Evolutionary conservation across 225 moss, liverwort and hornwort genomes (phyloP).

Genomic region (Pleurozium schreberi): DNA sequence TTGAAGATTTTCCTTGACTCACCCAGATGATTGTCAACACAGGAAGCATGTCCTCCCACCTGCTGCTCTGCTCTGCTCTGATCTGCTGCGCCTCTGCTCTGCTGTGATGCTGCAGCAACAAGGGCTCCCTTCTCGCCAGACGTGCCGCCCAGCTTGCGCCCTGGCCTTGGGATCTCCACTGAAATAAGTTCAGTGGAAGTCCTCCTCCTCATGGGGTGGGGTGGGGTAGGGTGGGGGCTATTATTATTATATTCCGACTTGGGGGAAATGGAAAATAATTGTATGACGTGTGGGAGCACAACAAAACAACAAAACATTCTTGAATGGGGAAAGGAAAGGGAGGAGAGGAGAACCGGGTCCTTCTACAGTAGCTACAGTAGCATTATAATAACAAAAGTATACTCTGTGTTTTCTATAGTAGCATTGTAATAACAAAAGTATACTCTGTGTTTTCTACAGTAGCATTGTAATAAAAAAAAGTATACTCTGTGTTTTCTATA

Average conservation of each 20-base stretch:
- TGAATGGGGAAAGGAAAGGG: neutral
- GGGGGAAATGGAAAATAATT: neutral
- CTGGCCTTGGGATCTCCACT: neutral
- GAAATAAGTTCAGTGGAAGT: neutral
- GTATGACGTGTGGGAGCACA: neutral
- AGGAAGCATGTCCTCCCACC: slow-evolving; percentile 12
- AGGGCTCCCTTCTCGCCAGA: neutral
- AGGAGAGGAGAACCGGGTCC: no score
- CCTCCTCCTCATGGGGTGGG: neutral
- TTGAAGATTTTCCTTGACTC: slow-evolving; percentile 18
- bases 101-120: neutral
- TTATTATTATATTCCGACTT: neutral
- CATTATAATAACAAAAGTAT: neutral
- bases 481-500: no score
- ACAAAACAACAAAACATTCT: neutral
- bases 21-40: slow-evolving; percentile 7
- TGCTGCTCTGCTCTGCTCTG: neutral
- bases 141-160: neutral
- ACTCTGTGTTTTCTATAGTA: no score
- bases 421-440: no score
- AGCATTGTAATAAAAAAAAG: no score
- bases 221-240: neutral
- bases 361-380: no score
- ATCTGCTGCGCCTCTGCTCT: no score
- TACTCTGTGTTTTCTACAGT: no score